phyloP scores from a whole-genome alignment of 2,329 filamentous ascomycete genomes.

The Fusarium compactum region DNA sequence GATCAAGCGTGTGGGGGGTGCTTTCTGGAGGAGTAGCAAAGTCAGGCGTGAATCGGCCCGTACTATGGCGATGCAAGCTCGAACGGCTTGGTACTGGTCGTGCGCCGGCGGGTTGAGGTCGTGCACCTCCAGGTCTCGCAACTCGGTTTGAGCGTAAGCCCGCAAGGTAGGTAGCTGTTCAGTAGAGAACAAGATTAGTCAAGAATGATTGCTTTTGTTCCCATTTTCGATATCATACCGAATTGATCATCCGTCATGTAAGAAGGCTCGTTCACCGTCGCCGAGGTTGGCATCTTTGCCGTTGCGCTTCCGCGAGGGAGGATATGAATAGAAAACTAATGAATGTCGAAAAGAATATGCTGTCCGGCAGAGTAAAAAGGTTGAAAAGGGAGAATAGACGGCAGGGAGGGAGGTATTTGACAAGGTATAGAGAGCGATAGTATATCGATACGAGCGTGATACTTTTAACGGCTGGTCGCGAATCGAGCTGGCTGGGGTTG shows the following conservation, averaged over 20 bases:
- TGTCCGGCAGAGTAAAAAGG: constrained; percentile 28
- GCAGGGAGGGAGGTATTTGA: constrained; percentile 14
- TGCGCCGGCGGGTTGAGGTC: constrained; percentile 66
- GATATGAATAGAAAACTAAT: constrained; percentile 25
- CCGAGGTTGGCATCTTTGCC: constrained; percentile 50
- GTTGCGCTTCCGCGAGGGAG: not conserved
- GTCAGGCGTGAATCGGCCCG: constrained; percentile 51
- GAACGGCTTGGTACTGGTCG: constrained; percentile 48
- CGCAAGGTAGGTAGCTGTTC: constrained; percentile 75
- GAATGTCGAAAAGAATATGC: constrained; percentile 35
- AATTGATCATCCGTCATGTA: constrained; percentile 78
- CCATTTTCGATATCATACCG: constrained; percentile 57
- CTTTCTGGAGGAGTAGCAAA: constrained; percentile 47
- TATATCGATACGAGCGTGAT: constrained; percentile 17
- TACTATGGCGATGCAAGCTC: constrained; percentile 46
- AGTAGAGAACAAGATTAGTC: constrained; percentile 34
- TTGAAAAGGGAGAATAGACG: not conserved
- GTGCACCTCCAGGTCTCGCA: constrained; percentile 76
- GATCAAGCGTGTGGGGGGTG: constrained; percentile 41
- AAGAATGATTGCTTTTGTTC: constrained; percentile 15
- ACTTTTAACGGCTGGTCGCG: constrained; percentile 34
- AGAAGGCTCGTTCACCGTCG: constrained; percentile 55
- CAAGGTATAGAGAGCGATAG: constrained; percentile 8
- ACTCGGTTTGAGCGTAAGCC: constrained; percentile 77
- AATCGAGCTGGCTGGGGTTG: constrained; percentile 42